Percentiles rank a stretch among this genome's conserved stretches.
Conservation (phyloP, 2,329 filamentous ascomycete genomes). For the Nemania sp. region DNA sequence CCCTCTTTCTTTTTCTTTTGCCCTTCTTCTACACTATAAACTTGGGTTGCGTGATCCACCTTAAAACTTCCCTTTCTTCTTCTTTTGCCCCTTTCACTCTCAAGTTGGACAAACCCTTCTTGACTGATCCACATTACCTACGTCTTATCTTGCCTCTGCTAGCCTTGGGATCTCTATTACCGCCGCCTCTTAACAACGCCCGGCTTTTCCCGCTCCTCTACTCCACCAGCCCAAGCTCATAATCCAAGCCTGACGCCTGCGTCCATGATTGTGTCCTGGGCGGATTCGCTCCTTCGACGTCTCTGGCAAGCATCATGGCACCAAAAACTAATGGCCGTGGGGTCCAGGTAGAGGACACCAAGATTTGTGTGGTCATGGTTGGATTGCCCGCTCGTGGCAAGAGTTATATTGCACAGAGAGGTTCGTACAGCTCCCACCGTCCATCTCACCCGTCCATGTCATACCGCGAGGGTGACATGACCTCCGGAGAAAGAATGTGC, state of each 20-base stretch:
- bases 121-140: slow-evolving; percentile 3
- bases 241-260: slow-evolving; percentile 8
- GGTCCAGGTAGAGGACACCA: slow-evolving; percentile 90
- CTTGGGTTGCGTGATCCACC: no score
- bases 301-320: slow-evolving; percentile 41
- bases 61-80: no score
- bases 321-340: slow-evolving; percentile 65
- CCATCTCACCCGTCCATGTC: not conserved
- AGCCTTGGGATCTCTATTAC: slow-evolving; percentile 5
- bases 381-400: slow-evolving; percentile 94
- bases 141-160: not conserved
- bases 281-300: slow-evolving; percentile 24
- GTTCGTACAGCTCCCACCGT: slow-evolving; percentile 52
- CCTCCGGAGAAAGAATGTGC: no score
- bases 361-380: slow-evolving; percentile 99
- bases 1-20: not conserved
- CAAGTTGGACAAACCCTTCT: slow-evolving; percentile 9
- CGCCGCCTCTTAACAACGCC: slow-evolving; percentile 1
- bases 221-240: not conserved
- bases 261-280: slow-evolving; percentile 33
- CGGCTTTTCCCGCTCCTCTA: slow-evolving; percentile 5
- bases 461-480: not conserved
- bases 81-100: slow-evolving; percentile 1
- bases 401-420: slow-evolving; percentile 96
- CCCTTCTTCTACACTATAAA: no score